Evolutionary conservation across 2,329 filamentous ascomycete species (phyloP).

Genomic region (Bretziella fagacearum): DNA sequence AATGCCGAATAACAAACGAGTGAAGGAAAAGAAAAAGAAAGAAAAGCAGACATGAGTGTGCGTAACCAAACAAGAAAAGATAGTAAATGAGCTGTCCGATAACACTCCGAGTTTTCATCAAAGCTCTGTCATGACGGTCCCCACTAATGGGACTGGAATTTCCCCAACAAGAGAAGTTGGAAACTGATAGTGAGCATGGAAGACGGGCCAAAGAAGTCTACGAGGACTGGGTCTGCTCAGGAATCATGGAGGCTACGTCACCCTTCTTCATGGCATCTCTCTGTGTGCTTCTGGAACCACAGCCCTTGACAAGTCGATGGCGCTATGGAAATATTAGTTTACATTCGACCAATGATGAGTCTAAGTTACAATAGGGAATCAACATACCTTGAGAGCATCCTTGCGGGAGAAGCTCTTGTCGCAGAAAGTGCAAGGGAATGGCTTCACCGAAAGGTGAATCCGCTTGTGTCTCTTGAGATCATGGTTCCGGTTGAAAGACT

Average conservation of each 20-base stretch:
- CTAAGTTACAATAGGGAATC: too few species aligned
- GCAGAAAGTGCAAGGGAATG: slow-evolving; percentile 78
- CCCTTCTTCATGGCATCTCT: neutral
- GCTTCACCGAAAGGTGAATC: slow-evolving; percentile 89
- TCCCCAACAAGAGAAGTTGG: too few species aligned
- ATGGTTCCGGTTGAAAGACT: slow-evolving; percentile 92
- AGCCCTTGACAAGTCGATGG: slow-evolving; percentile 48
- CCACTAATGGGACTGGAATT: too few species aligned
- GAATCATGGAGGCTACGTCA: neutral
- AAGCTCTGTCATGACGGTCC: too few species aligned
- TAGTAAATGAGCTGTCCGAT: too few species aligned
- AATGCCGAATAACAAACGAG: too few species aligned
- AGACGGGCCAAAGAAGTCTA: too few species aligned
- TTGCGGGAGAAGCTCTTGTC: slow-evolving; percentile 96
- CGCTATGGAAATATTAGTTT: slow-evolving; percentile 25
- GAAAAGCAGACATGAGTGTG: too few species aligned
- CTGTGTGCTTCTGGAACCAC: slow-evolving; percentile 25
- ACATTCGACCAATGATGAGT: neutral
- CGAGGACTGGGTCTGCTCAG: neutral
- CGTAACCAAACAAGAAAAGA: too few species aligned
- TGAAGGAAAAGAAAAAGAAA: too few species aligned
- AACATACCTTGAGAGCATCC: slow-evolving; percentile 84
- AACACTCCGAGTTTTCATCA: too few species aligned
- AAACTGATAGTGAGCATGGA: too few species aligned
- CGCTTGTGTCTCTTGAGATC: slow-evolving; percentile 91